Evolutionary conservation across 371 early-diverging fungal species (phyloP), one percentile per base, ranked within the genome.

Genomic region (Mucor circinelloides): DNA sequence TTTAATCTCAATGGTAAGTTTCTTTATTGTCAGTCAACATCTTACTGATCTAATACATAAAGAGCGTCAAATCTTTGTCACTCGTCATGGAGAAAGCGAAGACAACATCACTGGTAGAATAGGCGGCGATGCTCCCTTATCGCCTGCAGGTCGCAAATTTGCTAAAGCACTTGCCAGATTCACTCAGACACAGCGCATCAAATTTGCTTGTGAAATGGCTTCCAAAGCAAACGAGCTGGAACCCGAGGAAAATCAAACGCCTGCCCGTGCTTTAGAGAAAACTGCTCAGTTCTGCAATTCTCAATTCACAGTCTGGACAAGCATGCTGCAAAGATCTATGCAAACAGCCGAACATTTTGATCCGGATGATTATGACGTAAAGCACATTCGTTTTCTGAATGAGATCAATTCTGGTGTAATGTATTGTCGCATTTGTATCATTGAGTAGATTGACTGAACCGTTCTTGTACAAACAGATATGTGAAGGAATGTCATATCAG

Each of bases 381-480:
- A 84, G 75, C 86, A 90, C 72, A 88, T 93, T 57, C 77, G 90
- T 27, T 84, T 88, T 58, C 76, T 95, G 63, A 93, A 93, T 74
- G 94, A 95, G 69, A 94, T 95, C 58, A 92, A 92, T 73, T 88
- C 94, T 7, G 93, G 93, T 27, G 80, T 85, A 91, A 55, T 27
- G 13, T 27, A 62, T 34, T 31, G 28, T 15, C 21, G 12, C 12
- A 12, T 13, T 54, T 12, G 27, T 42, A 59, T 25, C 59, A 15
- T 3, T 19, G 21, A 3, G 10, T 21, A 21, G 21, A 9, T 46
- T 21, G 23, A 21, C 52, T 52, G 25, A 52, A 12, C 3, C 15
- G 10, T 27, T 12, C 25, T 52, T 13, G 8, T 13, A 52, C 10
- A 6, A 38, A 27, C 67, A 82, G 84, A 66, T 72, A 9, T 77